Evolutionary conservation across 1,284 basidiomycete genomes (phyloP), one percentile per base, ranked within the genome.

Genomic region (Cystobasidium sp.): DNA sequence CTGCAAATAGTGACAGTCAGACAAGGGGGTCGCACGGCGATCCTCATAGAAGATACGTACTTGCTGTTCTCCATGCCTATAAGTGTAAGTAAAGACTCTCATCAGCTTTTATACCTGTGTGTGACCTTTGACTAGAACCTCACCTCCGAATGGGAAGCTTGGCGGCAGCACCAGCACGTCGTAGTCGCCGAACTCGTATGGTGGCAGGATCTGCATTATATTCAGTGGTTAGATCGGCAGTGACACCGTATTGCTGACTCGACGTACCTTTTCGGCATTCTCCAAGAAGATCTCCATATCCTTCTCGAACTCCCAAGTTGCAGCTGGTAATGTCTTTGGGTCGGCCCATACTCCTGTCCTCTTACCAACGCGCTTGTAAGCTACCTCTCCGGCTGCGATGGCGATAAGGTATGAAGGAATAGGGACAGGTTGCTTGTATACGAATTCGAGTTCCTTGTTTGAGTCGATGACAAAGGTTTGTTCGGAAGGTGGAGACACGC

Each of bases 141-240:
- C 55, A 66, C 64, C 82, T 24, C 82, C 83, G 75, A 82, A 97
- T 0, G 95, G 95, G 86, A 97, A 98, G 0, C 91, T 92, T 16
- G 93, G 91, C 0, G 96, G 96, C 8, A 97, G 85, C n/a, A 98
- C 91, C 41, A 98, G 85, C 7, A 95, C 84, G 82, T 97, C 94
- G 80, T 94, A 97, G 3, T 94, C 90, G 1, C 91, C 91, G 84
- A 96, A 98, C 62, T 86, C 85, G 82, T 98, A 99, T 0, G 87
- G 85, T 0, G 86, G 87, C 1, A 78, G 76, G 2, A 92, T 86
- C 51, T 94, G 51, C 24, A 43, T 41, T 31, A 47, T 1, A 46
- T 12, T 14, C 8, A 51, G n/a, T 22, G 63, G 31, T 31, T 37
- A 49, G 10, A n/a, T 24, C n/a, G 16, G 14, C 18, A 12, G 37